Base-by-base conservation (phyloP, 2,329 filamentous ascomycete genomes). In the Fusarium buxicola region DNA sequence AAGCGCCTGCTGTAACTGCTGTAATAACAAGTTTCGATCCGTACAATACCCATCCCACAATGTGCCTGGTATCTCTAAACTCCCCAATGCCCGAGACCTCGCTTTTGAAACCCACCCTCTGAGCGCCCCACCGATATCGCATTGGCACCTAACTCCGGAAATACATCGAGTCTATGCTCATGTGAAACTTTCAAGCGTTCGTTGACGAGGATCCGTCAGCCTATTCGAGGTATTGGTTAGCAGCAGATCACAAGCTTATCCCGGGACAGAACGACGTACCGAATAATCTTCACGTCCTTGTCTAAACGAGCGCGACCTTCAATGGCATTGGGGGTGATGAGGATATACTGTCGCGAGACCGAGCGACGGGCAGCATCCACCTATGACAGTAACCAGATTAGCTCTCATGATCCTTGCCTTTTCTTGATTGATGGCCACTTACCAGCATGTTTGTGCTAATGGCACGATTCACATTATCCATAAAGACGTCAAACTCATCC, bases 401-500 rank as follows among this genome's bases (percentile, higher is more conserved):
- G 55, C 31, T 38, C 10, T 30, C 25, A 10, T 16, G 11, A 15
- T 28, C 8, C 7, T 13, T 18, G 8, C 28, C 10, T 36, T 27
- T 34, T 31, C 9, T 11, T 9, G 13, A n/a, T 31, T 9, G 30
- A 36, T 25, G 13, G 28, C 2, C 38, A 83, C 88, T 81, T 80
- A 92, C 90, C 76, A 99, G 91, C 90, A 99, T 92, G 63, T 91
- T 91, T 69, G 96, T 97, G 73, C 92, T 96, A 68, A 96, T 91
- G 53, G 91, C 92, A 59, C 95, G 88, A 76, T 99, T 99, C 57
- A 98, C 92, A 68, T 90, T 92, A 77, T 99, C 95, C 95, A 99
- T 99, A 82, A 97, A 99, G 28, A 99, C 95, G 74, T 99, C 95
- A 73, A 98, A 99, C 77, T 99, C 95, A 77, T 99, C 95, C 50